phyloP scores from a whole-genome alignment of 345 rosid species.

The Nephelium lappaceum region DNA sequence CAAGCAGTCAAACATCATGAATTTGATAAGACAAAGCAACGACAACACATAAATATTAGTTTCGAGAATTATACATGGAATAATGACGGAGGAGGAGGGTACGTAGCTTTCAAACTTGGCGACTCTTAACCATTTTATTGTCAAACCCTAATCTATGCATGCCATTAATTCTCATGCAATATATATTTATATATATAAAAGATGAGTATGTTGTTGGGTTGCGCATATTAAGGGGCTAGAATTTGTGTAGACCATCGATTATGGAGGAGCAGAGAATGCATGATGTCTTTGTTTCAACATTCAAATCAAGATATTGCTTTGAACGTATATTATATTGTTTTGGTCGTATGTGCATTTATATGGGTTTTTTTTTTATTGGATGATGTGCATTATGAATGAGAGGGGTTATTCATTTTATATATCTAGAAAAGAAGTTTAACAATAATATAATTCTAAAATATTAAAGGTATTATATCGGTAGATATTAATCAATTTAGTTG shows the following conservation, averaged over 20 bases:
- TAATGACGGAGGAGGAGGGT: neutral
- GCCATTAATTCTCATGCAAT: neutral
- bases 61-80: neutral
- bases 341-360: neutral
- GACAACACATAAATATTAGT: neutral
- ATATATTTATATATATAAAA: too few relatives aligned
- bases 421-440: neutral
- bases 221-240: neutral
- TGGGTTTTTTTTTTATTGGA: too few relatives aligned
- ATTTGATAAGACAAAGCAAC: neutral
- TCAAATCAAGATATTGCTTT: neutral
- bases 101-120: conserved; percentile 10
- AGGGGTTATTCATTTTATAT: too few relatives aligned
- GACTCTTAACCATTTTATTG: neutral
- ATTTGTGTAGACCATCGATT: neutral
- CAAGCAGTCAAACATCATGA: conserved; percentile 7
- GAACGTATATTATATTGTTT: neutral
- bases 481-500: too few relatives aligned
- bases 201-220: neutral
- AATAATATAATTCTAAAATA: neutral
- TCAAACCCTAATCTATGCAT: neutral
- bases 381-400: too few relatives aligned
- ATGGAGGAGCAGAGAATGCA: neutral
- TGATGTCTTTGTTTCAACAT: neutral
- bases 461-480: too few relatives aligned